Base-by-base conservation (phyloP, 352 stramenopile genomes). In the Pythium biforme region DNA sequence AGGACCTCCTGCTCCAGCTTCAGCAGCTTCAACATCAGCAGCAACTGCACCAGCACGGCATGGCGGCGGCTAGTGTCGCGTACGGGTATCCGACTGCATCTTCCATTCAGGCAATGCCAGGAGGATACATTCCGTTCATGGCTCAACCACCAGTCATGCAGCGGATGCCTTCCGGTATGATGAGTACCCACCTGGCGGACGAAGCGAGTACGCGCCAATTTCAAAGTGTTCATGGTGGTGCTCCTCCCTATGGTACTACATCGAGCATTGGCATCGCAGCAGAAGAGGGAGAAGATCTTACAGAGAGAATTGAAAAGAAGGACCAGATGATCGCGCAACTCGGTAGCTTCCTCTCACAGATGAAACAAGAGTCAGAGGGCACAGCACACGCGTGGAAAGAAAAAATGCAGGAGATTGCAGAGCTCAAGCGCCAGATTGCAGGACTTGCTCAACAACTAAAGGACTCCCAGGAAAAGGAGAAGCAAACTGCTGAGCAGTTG, bases 341-440 rank as follows among this genome's bases (percentile, higher is more conserved):
- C n/a, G 79, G 79, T 14, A 83, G 77, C 0, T 83, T 90, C n/a
- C 55, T 90, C 6, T 70, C 77, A 1, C 81, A 90, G 43, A 88
- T 90, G 75, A 83, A 90, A 59, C 81, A 89, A 39, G 79, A 90
- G 17, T 83, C 79, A 0, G 79, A 90, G 55, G 79, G 78, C 3
- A 88, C 72, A 4, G 71, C 77, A 0, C 67, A 67, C 19, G 77
- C 74, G 4, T 88, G 78, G 79, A 84, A 86, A 12, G 81, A 86
- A 29, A 87, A 86, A 43, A 69, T 88, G 5, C 64, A 74, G 10
- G 80, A 89, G 46, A 79, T 74, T n/a, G 63, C 64, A 0, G 75
- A 89, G 22, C 43, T 91, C 14, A 79, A 76, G 47, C 49, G 59
- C 1, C 71, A 89, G 41, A 39, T 87, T 0, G 48, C 66, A 19